Evolutionary conservation across 169 alveolate species (phyloP).

Genomic region (Besnoitia besnoiti): DNA sequence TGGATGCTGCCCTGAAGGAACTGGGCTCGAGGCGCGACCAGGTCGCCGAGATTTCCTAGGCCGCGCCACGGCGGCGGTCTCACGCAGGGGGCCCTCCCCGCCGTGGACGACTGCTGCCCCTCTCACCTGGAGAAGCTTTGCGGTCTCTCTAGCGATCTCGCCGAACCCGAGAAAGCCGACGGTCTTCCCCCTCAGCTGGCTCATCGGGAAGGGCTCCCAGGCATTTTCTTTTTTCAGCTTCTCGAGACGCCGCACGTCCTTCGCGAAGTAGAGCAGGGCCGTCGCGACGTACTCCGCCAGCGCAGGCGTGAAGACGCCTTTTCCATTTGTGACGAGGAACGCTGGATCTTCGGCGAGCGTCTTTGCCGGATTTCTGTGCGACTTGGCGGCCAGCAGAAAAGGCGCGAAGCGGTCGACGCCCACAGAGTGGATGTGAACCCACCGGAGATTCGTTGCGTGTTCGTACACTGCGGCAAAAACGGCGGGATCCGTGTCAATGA

Average conservation of each 20-base stretch:
- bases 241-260: conserved; percentile 58
- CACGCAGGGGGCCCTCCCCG: too few relatives aligned
- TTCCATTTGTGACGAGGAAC: conserved; percentile 72
- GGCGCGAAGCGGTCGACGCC: conserved; percentile 55
- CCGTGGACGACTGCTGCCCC: too few relatives aligned
- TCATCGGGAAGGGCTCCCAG: conserved; percentile 72
- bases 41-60: too few relatives aligned
- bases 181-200: conserved; percentile 69
- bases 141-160: conserved; percentile 73
- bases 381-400: not conserved
- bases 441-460: conserved; percentile 4
- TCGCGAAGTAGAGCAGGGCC: conserved; percentile 71
- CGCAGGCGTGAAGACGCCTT: conserved; percentile 68
- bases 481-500: not conserved
- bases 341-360: not conserved
- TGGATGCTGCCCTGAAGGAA: too few relatives aligned
- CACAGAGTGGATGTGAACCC: conserved; percentile 63
- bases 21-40: too few relatives aligned
- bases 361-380: not conserved
- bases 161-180: conserved; percentile 77
- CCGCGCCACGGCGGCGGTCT: too few relatives aligned
- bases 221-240: not conserved
- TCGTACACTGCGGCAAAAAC: not conserved
- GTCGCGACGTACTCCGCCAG: conserved; percentile 73
- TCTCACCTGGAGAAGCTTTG: conserved; percentile 23